phyloP scores from a whole-genome alignment of 78 protist species.

The Dictyostelium intermedium region DNA sequence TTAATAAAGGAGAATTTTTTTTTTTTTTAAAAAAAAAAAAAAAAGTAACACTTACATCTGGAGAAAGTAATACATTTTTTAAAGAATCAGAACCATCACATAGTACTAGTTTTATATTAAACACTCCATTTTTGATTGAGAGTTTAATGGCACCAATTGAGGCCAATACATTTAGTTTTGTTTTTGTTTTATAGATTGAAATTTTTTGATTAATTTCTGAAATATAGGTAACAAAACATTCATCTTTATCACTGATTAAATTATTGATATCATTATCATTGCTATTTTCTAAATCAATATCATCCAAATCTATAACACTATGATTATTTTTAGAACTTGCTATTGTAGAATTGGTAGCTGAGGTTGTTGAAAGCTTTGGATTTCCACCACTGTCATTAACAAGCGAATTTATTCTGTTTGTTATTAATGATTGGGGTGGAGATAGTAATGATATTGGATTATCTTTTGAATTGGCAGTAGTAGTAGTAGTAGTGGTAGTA shows the following conservation, averaged over 20 bases:
- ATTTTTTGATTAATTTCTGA: background rate
- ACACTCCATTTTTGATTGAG: background rate
- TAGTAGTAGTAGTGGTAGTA: background rate
- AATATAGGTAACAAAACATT: background rate
- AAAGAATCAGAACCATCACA: background rate
- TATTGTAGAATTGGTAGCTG: background rate
- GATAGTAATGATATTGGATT: background rate
- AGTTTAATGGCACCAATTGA: background rate
- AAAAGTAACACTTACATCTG: background rate
- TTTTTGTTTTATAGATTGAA: background rate
- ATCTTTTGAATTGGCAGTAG: background rate
- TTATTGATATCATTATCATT: background rate
- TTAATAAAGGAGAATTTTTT: too few relatives aligned
- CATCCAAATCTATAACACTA: background rate
- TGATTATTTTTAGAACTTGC: background rate
- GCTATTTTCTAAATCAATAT: background rate
- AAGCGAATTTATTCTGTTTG: background rate
- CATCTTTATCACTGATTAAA: background rate
- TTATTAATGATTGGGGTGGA: constrained; percentile 2
- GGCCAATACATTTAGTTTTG: background rate
- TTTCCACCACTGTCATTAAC: background rate
- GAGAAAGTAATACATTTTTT: background rate
- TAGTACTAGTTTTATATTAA: background rate
- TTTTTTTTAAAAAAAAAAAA: background rate
- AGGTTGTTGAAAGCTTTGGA: background rate